Evolutionary conservation across 1,284 basidiomycete species (phyloP), one percentile per base, ranked within the genome.

Genomic region (Leccinum fallax): DNA sequence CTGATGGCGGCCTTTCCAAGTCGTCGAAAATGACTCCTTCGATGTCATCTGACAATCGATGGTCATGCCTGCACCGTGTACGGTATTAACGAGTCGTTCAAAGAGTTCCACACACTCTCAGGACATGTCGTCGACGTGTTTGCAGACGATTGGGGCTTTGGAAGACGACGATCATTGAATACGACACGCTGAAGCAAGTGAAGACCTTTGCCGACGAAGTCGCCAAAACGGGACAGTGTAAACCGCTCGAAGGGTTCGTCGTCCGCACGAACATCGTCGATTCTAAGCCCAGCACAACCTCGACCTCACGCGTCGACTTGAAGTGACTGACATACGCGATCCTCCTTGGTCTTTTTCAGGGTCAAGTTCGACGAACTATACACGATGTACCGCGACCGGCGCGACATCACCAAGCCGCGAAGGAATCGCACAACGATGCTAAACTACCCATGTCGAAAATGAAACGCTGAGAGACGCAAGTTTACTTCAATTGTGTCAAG

Each of bases 291-390:
- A 63, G 78, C 8, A 16, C 0, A 13, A n/a, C 40, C n/a, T 19
- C 40, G n/a, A 19, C 40, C 40, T 43, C 40, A 19, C 40, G 10
- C n/a, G n/a, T 19, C 40, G n/a, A 19, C 40, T 43, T 43, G 40
- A 43, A 5, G n/a, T 19, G n/a, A 19, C 83, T 86, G 9, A 94
- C 94, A 0, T 96, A 96, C 71, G 75, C 80, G 0, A 77, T 88
- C 0, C 16, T 88, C 93, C 6, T 89, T 93, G 0, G 97, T 98
- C 82, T 98, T 99, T 83, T 99, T 97, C 88, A 98, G 99, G 76
- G 86, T 24, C 24, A 24, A 24, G 24, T 99, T 98, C 75, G 95
- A 98, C 76, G 95, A 99, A 74, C 97, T 97, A 0, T 99, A 99
- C 74, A 88, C 98, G 80, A 97, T 97, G 88, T 28, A 28, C 26